Conservation (phyloP, 2,329 filamentous ascomycete species). For the Scorias spongiosa region DNA sequence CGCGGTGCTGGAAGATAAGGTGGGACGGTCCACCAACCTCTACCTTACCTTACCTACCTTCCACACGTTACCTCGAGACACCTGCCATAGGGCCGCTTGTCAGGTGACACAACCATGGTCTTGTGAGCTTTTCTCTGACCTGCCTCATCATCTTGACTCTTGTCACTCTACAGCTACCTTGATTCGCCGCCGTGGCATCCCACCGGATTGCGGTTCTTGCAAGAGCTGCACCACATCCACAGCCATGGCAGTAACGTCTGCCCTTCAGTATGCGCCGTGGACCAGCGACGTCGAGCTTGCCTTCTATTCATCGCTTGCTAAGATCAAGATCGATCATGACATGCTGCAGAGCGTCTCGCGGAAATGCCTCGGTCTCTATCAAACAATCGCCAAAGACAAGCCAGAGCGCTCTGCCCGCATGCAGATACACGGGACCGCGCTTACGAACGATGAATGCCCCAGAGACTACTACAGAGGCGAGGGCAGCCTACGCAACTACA, state of each 20-base stretch:
- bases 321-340: slow-evolving; percentile 89
- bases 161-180: too few relatives aligned
- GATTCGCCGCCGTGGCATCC: too few relatives aligned
- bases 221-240: neutral
- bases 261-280: slow-evolving; percentile 71
- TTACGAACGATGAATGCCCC: slow-evolving; percentile 68
- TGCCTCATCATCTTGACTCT: too few relatives aligned
- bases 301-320: slow-evolving; percentile 86
- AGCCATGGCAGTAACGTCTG: slow-evolving; percentile 21
- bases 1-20: too few relatives aligned
- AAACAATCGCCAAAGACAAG: slow-evolving; percentile 56
- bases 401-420: slow-evolving; percentile 70
- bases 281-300: slow-evolving; percentile 87
- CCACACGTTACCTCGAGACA: too few relatives aligned
- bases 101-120: too few relatives aligned
- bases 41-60: too few relatives aligned
- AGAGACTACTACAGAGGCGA: slow-evolving; percentile 57
- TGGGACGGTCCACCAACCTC: too few relatives aligned
- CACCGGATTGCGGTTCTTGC: too few relatives aligned
- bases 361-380: slow-evolving; percentile 74
- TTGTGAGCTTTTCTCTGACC: too few relatives aligned
- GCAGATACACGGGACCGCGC: slow-evolving; percentile 75
- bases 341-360: slow-evolving; percentile 90
- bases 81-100: too few relatives aligned
- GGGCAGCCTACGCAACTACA: slow-evolving; percentile 89